Base-by-base conservation (phyloP, 768 basidiomycete genomes). In the Pleurotus giganteus region DNA sequence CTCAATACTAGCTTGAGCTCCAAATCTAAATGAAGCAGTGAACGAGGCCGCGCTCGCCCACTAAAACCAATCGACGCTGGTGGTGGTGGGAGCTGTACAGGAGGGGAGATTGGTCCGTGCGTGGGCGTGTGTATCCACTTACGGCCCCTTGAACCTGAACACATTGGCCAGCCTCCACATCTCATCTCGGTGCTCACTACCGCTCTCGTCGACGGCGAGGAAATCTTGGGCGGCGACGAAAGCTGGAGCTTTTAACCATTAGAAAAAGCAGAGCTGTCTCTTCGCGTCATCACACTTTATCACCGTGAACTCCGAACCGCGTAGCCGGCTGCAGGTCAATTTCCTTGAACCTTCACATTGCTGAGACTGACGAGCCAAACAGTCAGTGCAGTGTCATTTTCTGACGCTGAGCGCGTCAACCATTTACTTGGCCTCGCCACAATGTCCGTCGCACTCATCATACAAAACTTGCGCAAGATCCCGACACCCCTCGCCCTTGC, bases 401-500 rank as follows among this genome's bases (percentile, higher is more conserved):
- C n/a, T 11, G 15, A 45, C 24, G 52, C 1, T 43, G 24, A 39
- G 23, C 51, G 37, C 15, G 57, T 58, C 58, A 29, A 44, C 51
- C 57, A 55, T 41, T 41, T n/a, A n/a, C 31, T 32, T 41, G 17
- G 39, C 17, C 39, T n/a, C n/a, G 31, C 36, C 61, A 56, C 39
- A 42, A 58, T 31, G 43, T 27, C 6, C 6, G 57, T 41, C 23
- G 36, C 65, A 31, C 15, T 29, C 27, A 8, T 47, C 27, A 4
- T 47, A 13, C 49, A 50, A 36, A 75, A 70, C 58, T 55, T 80
- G 27, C 73, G 73, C 43, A 71, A 77, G 46, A 66, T 84, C 41
- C 80, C 86, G 7, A 78, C 83, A 1, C 74, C 83, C 1, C 56
- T 81, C 12, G 84, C 82, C 2, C 61, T 91, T 31, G 65, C 79